Evolutionary conservation across 768 basidiomycete genomes (phyloP).

Genomic region (Termitomyces sp.): DNA sequence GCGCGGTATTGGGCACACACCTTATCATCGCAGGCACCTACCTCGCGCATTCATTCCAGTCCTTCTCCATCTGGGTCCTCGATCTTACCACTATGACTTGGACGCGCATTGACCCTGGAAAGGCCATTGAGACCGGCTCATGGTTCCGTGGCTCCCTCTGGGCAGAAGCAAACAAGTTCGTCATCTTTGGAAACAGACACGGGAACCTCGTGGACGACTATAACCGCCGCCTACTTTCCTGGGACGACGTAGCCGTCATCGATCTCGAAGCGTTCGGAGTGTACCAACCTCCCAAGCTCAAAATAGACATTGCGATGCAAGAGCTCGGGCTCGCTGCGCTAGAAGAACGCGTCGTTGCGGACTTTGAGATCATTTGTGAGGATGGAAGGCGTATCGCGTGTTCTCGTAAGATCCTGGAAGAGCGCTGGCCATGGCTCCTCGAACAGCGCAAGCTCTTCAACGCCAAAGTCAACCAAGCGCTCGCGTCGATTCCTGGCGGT

Average conservation of each 20-base stretch:
- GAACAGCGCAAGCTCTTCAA: constrained; percentile 58
- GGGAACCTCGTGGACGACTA: constrained; percentile 91
- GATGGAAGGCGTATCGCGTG: constrained; percentile 81
- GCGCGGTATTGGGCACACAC: constrained; percentile 84
- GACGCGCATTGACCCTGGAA: constrained; percentile 86
- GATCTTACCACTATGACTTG: constrained; percentile 79
- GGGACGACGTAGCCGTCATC: constrained; percentile 88
- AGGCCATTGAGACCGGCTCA: constrained; percentile 78
- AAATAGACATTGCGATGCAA: constrained; percentile 67
- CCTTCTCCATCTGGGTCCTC: constrained; percentile 95
- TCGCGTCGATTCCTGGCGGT: constrained; percentile 46
- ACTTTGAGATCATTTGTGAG: constrained; percentile 91
- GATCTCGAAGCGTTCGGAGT: constrained; percentile 95
- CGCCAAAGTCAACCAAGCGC: constrained; percentile 46
- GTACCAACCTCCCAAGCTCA: constrained; percentile 76
- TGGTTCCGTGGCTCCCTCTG: constrained; percentile 94
- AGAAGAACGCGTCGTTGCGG: constrained; percentile 74
- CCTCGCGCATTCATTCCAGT: constrained; percentile 89
- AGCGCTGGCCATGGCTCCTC: constrained; percentile 95
- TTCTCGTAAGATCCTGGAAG: constrained; percentile 78
- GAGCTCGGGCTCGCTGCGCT: constrained; percentile 80
- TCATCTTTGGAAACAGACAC: constrained; percentile 86
- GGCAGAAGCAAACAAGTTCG: constrained; percentile 76
- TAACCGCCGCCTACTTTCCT: constrained; percentile 82
- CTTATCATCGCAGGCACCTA: constrained; percentile 95